Conservation (phyloP, 176 grass and related monocot species). For the Rhynchospora tenuis region DNA sequence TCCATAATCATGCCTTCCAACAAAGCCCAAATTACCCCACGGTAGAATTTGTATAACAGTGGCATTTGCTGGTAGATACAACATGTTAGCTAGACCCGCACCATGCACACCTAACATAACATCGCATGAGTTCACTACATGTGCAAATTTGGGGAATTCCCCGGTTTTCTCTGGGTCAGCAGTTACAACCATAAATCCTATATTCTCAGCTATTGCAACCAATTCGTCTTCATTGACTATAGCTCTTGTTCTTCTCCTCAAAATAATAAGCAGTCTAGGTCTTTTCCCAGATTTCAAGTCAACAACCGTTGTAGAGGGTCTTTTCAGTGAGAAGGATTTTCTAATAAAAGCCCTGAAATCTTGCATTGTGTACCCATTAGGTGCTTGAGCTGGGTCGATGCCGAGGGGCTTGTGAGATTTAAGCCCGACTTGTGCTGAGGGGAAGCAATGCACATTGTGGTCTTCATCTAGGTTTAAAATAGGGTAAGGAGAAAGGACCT, state of each 20-base stretch:
- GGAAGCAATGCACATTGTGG: slow-evolving; percentile 30
- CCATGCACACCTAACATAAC: slow-evolving; percentile 81
- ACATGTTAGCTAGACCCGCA: slow-evolving; percentile 69
- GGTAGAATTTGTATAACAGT: slow-evolving; percentile 78
- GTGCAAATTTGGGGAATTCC: slow-evolving; percentile 30
- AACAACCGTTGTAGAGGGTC: background rate
- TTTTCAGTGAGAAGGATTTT: slow-evolving; percentile 29
- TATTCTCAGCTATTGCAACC: slow-evolving; percentile 13
- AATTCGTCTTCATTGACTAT: slow-evolving; percentile 24
- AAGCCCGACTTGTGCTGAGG: slow-evolving; percentile 22
- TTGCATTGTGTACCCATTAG: slow-evolving; percentile 27
- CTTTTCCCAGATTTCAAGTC: background rate
- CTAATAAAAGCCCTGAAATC: slow-evolving; percentile 33
- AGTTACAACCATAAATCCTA: slow-evolving; percentile 29
- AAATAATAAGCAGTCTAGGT: slow-evolving; percentile 32
- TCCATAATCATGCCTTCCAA: slow-evolving; percentile 68
- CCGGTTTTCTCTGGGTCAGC: slow-evolving; percentile 24
- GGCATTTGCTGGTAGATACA: slow-evolving; percentile 69
- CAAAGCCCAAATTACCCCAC: slow-evolving; percentile 83
- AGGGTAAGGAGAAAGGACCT: slow-evolving; percentile 16
- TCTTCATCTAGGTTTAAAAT: slow-evolving; percentile 31
- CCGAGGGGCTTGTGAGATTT: slow-evolving; percentile 28
- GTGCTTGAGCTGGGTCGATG: slow-evolving; percentile 19
- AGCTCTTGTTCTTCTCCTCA: slow-evolving; percentile 26
- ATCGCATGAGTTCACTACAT: slow-evolving; percentile 63